Conservation (phyloP, 495 filamentous ascomycete genomes). For the Aspergillus sparsus region DNA sequence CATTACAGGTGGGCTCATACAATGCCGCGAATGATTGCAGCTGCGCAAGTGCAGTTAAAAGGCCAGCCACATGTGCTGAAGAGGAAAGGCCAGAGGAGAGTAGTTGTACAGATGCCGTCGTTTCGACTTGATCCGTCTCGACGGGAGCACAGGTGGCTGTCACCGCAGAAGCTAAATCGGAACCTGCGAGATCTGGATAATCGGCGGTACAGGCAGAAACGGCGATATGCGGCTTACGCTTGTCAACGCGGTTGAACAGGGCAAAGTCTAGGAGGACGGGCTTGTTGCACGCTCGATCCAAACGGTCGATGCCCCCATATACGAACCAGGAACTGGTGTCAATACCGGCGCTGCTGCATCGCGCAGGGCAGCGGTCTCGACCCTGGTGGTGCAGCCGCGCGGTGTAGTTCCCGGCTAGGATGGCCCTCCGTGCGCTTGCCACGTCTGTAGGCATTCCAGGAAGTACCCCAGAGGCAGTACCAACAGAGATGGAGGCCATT, state of each 20-base stretch:
- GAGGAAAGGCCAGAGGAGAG: conserved; percentile 1
- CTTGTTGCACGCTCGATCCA: not conserved
- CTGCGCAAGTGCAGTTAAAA: not conserved
- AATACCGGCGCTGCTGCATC: too few relatives aligned
- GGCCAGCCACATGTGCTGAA: not conserved
- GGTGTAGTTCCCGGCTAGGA: too few relatives aligned
- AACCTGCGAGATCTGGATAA: not conserved
- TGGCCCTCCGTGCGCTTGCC: too few relatives aligned
- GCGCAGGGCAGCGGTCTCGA: too few relatives aligned
- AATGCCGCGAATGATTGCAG: not conserved
- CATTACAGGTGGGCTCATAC: not conserved
- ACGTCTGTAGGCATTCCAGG: too few relatives aligned
- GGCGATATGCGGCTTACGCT: not conserved
- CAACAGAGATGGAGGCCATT: too few relatives aligned
- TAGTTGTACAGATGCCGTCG: not conserved
- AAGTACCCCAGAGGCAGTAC: too few relatives aligned
- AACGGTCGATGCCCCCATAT: too few relatives aligned
- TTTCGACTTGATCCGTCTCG: not conserved
- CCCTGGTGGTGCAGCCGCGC: too few relatives aligned
- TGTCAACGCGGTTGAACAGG: not conserved
- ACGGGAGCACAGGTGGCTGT: not conserved
- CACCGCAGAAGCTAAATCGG: not conserved
- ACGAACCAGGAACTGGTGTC: too few relatives aligned
- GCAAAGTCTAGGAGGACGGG: conserved; percentile 8
- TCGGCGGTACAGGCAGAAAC: not conserved